Percentiles rank a stretch among this genome's conserved stretches.
phyloP scores from a whole-genome alignment of 805 yeast species.

The Suhomyces prunicola region DNA sequence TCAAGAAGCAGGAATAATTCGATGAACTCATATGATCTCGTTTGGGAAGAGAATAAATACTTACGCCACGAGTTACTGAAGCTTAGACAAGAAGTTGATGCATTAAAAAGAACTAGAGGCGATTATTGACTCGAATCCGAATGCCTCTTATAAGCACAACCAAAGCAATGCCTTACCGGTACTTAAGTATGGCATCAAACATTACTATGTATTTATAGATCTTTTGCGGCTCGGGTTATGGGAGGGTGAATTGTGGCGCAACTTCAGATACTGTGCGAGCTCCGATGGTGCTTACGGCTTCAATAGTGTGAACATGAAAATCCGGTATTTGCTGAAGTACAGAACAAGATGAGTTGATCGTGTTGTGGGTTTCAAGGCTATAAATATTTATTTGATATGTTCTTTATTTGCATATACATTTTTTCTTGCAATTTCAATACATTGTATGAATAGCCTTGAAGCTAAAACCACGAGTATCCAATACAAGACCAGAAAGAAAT shows the following conservation, averaged over 20 bases:
- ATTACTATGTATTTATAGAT: background rate
- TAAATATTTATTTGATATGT: background rate
- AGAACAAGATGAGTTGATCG: background rate
- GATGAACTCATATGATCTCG: constrained; percentile 6
- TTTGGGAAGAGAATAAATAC: constrained; percentile 11
- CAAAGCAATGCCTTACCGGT: background rate
- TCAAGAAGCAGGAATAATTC: constrained; percentile 10
- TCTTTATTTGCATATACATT: background rate
- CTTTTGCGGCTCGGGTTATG: background rate
- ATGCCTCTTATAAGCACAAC: background rate
- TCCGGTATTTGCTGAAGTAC: background rate
- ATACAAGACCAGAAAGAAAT: too few species aligned
- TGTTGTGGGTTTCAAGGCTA: background rate
- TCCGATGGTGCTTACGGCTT: background rate
- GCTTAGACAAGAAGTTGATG: constrained; percentile 10
- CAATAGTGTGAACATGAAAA: background rate
- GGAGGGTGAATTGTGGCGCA: background rate
- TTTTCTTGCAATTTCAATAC: background rate
- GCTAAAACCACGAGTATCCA: too few species aligned
- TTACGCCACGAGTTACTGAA: constrained; percentile 10
- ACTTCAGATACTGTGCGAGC: background rate
- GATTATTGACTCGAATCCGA: background rate
- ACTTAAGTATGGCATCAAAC: background rate
- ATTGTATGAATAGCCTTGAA: background rate
- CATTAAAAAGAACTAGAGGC: background rate